These are phyloP conservation scores for Zymoseptoria pseudotritici DNA, from an alignment of 2,329 filamentous ascomycete genomes.

Conservation along the genomic window DNA sequence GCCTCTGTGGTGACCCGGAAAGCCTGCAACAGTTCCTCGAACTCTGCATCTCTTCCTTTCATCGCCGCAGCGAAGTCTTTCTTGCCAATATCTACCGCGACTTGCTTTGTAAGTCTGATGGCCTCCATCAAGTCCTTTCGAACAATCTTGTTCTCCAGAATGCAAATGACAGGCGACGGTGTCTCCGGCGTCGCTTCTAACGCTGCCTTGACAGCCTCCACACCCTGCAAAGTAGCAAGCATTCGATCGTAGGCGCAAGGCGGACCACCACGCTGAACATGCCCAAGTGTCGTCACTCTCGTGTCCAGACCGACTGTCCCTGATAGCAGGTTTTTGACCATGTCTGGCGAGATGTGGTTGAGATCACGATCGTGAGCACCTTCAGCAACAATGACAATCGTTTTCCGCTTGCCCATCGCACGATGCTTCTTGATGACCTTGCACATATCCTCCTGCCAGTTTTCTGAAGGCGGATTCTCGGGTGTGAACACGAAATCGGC, in stretches of 20 bases:
- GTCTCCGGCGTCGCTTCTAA: constrained; percentile 82
- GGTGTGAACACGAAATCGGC: constrained; percentile 97
- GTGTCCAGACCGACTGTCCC: constrained; percentile 78
- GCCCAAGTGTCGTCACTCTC: constrained; percentile 86
- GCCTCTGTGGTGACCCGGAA: constrained; percentile 88
- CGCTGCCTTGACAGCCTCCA: constrained; percentile 87
- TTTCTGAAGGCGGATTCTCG: constrained; percentile 77
- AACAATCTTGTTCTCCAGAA: constrained; percentile 96
- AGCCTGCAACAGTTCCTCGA: constrained; percentile 82
- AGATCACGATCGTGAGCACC: constrained; percentile 80
- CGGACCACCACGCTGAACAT: constrained; percentile 91
- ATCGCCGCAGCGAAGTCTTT: constrained; percentile 87
- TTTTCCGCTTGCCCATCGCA: constrained; percentile 84
- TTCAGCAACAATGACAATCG: constrained; percentile 95
- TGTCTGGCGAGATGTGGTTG: constrained; percentile 70
- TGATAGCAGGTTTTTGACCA: constrained; percentile 84
- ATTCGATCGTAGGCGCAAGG: constrained; percentile 93
- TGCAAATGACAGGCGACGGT: constrained; percentile 88
- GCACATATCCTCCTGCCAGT: constrained; percentile 88
- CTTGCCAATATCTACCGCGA: constrained; percentile 70
- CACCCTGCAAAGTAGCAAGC: constrained; percentile 85
- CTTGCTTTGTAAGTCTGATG: constrained; percentile 76
- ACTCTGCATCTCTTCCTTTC: constrained; percentile 83
- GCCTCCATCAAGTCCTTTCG: constrained; percentile 83
- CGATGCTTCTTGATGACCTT: constrained; percentile 72